These are phyloP conservation scores for Carex myosuroides DNA, from an alignment of 176 grass and related monocot species.

Conservation along the genomic window DNA sequence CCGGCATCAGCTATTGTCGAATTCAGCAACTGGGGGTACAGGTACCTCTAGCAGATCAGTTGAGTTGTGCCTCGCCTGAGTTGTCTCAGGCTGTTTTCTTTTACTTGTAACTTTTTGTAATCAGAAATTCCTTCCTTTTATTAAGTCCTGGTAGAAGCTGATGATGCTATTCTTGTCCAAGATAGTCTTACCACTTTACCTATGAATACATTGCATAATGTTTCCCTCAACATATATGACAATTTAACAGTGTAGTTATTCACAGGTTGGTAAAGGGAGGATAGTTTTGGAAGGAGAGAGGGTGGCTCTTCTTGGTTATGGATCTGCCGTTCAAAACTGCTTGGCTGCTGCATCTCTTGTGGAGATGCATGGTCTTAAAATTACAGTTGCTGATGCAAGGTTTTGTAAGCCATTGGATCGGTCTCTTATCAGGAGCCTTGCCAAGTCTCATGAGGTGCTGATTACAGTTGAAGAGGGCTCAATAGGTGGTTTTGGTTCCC, in stretches of 20 bases:
- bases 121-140: background rate
- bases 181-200: background rate
- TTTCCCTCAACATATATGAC: background rate
- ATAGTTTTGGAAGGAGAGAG: constrained; percentile 66
- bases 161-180: background rate
- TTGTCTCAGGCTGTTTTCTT: background rate
- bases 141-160: background rate
- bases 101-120: background rate
- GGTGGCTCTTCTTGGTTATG: constrained; percentile 88
- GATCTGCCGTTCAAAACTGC: constrained; percentile 84
- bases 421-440: constrained; percentile 61
- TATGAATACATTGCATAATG: background rate
- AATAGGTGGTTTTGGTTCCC: constrained; percentile 88
- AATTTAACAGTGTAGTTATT: background rate
- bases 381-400: constrained; percentile 83
- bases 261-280: constrained; percentile 76
- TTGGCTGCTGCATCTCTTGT: constrained; percentile 50
- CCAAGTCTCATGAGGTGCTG: constrained; percentile 72
- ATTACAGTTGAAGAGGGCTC: constrained; percentile 97
- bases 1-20: background rate
- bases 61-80: background rate
- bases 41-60: background rate
- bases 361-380: constrained; percentile 47
- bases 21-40: background rate
- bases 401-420: constrained; percentile 98